Evolutionary conservation across 108 stramenopile genomes (phyloP).

Genomic region (Heterococcus sp.): DNA sequence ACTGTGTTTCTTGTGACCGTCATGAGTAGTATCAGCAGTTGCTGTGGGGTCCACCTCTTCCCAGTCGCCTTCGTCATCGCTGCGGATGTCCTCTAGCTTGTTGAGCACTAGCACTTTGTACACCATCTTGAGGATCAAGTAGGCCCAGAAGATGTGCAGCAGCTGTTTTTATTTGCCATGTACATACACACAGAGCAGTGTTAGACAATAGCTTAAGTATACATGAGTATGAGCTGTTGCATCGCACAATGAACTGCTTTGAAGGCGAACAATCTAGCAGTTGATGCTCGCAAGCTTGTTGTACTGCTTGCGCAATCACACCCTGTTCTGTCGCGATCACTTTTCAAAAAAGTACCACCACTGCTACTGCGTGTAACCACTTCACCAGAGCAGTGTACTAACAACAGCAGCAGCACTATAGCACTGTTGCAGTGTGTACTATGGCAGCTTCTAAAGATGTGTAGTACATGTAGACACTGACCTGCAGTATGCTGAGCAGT

Average conservation of each 20-base stretch:
- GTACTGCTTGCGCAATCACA: too few relatives aligned
- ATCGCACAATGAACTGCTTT: too few relatives aligned
- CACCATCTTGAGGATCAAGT: background rate
- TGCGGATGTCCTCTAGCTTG: background rate
- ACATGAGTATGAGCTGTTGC: background rate
- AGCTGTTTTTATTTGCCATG: background rate
- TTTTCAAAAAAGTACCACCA: too few relatives aligned
- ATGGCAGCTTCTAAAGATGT: background rate
- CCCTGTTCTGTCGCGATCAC: too few relatives aligned
- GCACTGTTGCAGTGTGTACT: background rate
- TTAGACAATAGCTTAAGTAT: background rate
- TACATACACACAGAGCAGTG: background rate
- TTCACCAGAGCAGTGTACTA: background rate
- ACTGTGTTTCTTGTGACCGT: too few relatives aligned
- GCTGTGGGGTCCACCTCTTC: background rate
- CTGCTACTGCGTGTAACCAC: too few relatives aligned
- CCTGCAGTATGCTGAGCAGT: background rate
- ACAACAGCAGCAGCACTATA: background rate
- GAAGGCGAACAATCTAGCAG: too few relatives aligned
- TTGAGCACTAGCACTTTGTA: background rate
- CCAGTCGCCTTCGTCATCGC: background rate
- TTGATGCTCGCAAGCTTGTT: too few relatives aligned
- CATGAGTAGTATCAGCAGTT: too few relatives aligned
- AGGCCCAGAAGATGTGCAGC: conserved; percentile 5
- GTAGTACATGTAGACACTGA: background rate